These are phyloP conservation scores for Yamadazyma pseudoaaseri DNA, from an alignment of 1,139 yeast species.

Conservation along the genomic window DNA sequence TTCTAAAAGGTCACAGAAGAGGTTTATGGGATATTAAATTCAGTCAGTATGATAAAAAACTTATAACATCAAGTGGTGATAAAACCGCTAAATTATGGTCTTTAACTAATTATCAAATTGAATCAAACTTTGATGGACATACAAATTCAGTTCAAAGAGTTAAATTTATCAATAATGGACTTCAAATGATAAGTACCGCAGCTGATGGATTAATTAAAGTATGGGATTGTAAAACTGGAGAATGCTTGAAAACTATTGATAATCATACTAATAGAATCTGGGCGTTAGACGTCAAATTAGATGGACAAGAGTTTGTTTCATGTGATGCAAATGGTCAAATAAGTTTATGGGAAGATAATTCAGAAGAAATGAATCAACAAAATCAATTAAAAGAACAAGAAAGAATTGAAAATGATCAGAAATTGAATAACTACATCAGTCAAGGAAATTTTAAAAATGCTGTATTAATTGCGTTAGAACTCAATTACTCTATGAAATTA, in stretches of 20 bases:
- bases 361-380: constrained; percentile 60
- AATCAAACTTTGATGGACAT: constrained; percentile 89
- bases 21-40: constrained; percentile 93
- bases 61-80: constrained; percentile 87
- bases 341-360: constrained; percentile 84
- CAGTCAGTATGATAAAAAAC: constrained; percentile 70
- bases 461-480: constrained; percentile 75
- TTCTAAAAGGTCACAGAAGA: constrained; percentile 85
- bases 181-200: constrained; percentile 78
- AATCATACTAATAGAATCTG: constrained; percentile 93
- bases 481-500: constrained; percentile 84
- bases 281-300: constrained; percentile 70
- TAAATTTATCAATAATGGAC: constrained; percentile 62
- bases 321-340: constrained; percentile 97
- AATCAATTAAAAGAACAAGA: constrained; percentile 53
- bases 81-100: constrained; percentile 90
- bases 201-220: constrained; percentile 93
- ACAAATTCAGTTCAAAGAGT: constrained; percentile 88
- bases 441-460: constrained; percentile 86
- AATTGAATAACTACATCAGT: constrained; percentile 68
- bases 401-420: constrained; percentile 84
- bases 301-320: constrained; percentile 69
- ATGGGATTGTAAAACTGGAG: constrained; percentile 82
- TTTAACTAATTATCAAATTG: constrained; percentile 68
- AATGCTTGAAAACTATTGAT: constrained; percentile 78